Base-by-base conservation (phyloP, 2,329 filamentous ascomycete genomes). In the Aspergillus uvarum region DNA sequence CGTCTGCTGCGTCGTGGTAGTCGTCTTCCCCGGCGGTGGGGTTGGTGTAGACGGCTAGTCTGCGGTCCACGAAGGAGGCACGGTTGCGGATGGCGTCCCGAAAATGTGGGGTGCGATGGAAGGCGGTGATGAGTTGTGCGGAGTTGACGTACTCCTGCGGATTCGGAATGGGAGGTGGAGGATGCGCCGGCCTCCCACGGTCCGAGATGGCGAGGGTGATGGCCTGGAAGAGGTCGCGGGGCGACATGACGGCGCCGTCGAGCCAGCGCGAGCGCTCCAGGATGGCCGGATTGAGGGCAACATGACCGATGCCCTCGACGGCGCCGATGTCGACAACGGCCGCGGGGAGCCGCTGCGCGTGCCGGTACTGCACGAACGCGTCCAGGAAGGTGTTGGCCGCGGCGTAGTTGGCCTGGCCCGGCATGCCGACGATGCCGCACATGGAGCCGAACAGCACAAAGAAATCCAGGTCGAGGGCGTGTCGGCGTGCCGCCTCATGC, bases 311-410 rank as follows among this genome's bases (percentile, higher is more conserved):
- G 22, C 48, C 38, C 5, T 21, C 44, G 38, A 58, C 19, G 10
- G 47, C 31, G 38, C 49, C 49, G 50, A 52, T 42, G 32, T 52
- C 51, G 11, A 52, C 38, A 10, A 52, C 51, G 1, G 51, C 35
- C 14, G 51, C 51, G 0, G 51, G 31, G 2, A 38, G 51, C n/a
- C 31, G 31, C n/a, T 52, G 11, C 8, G 5, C 10, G 16, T 52
- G 51, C 10, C 51, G 53, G 22, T 49, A 56, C 26, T 56, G 53
- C 44, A 49, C 53, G 19, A 56, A 52, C 8, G 51, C 51, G 11
- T 52, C 51, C 2, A 52, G 29, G 32, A 52, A 52, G 31, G 31
- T 24, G 51, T 52, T 52, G 31, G 51, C 31, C 11, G 51, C 51
- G 10, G 8, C 51, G 21, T 52, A 52, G 51, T 52, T 52, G n/a